These are phyloP conservation scores for Sungouiella blattae DNA, from an alignment of 805 yeast genomes.

Conservation along the genomic window DNA sequence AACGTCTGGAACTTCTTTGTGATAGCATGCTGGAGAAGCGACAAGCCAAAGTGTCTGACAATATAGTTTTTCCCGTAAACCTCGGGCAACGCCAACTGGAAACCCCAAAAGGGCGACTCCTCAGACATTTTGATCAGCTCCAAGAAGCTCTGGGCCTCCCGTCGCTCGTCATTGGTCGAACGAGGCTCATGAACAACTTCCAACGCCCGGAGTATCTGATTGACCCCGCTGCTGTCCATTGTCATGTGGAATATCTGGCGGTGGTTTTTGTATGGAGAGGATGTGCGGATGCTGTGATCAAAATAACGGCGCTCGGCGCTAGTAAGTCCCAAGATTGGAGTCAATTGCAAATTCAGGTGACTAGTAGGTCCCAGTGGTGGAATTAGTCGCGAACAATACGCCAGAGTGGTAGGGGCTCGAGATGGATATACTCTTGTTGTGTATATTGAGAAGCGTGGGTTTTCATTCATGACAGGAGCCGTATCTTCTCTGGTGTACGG, in stretches of 20 bases:
- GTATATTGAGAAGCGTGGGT: too few relatives aligned
- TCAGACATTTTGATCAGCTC: conserved; percentile 73
- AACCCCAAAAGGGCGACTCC: conserved; percentile 92
- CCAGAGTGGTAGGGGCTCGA: too few relatives aligned
- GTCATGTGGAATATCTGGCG: conserved; percentile 16
- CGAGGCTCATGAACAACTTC: conserved; percentile 67
- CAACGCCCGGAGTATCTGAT: conserved; percentile 74
- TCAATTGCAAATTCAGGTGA: too few relatives aligned
- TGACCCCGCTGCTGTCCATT: conserved; percentile 67
- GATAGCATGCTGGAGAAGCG: conserved; percentile 72
- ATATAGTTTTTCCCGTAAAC: conserved; percentile 56
- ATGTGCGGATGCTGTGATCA: too few relatives aligned
- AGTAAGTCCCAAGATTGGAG: too few relatives aligned
- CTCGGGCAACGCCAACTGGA: conserved; percentile 68
- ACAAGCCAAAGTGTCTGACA: conserved; percentile 87
- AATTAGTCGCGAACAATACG: too few relatives aligned
- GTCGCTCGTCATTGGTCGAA: conserved; percentile 54
- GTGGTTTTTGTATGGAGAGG: too few relatives aligned
- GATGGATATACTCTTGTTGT: too few relatives aligned
- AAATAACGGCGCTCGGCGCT: too few relatives aligned
- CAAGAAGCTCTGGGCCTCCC: conserved; percentile 58
- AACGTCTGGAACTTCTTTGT: conserved; percentile 53
- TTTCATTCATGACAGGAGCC: too few relatives aligned
- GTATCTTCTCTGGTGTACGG: too few relatives aligned
- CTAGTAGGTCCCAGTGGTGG: too few relatives aligned